Base-by-base conservation (phyloP, 73 alveolate species). In the Halteria grandinella region DNA sequence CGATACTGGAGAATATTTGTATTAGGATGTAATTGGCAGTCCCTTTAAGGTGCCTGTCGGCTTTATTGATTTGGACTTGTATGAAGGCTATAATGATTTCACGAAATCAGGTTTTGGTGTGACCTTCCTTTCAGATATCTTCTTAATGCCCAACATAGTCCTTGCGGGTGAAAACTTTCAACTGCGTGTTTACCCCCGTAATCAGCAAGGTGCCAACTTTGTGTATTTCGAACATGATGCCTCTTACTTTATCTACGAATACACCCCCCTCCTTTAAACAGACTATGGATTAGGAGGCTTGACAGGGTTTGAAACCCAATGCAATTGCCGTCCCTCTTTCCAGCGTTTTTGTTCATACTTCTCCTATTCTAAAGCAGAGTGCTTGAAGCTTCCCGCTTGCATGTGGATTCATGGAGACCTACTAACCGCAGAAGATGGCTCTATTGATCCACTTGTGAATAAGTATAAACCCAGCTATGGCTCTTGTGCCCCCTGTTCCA, bases 381-480 rank as follows among this genome's bases (percentile, higher is more conserved):
- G 80, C 36, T n/a, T 23, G 36, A 66, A 66, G 24, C n/a, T 66
- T 4, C 4, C 27, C 25, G 80, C 43, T 6, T 66, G 80, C 58
- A 8, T 45, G 36, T 66, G 80, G 80, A 48, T 14, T n/a, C 80
- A 66, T 66, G 66, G 31, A n/a, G n/a, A n/a, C n/a, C n/a, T n/a
- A n/a, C n/a, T n/a, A n/a, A n/a, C n/a, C n/a, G n/a, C n/a, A n/a
- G n/a, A n/a, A n/a, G n/a, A n/a, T n/a, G n/a, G n/a, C n/a, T n/a
- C n/a, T 39, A 39, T 39, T 39, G 50, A 15, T 45, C 2, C 25
- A 17, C 6, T 48, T 23, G 43, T 44, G n/a, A 17, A 51, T 4
- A 47, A 3, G 29, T 41, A 44, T 25, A 44, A 21, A 44, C 50
- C 80, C 1, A 66, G 47, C 53, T 66, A 44, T 47, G 80, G 80